These are phyloP conservation scores for Penstemon newberryi DNA, from an alignment of 257 asterid species.

Conservation along the genomic window DNA sequence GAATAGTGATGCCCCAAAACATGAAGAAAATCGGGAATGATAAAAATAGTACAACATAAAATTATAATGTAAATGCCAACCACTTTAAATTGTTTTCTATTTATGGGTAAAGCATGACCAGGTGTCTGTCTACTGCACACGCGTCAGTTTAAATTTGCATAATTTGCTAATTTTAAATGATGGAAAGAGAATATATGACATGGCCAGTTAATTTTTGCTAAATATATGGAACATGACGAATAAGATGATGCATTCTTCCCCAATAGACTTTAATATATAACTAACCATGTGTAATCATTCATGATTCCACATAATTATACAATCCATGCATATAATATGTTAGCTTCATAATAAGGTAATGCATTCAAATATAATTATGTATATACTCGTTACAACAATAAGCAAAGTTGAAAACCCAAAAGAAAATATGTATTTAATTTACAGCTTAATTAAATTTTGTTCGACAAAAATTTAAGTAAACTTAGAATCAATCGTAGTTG, in stretches of 20 bases:
- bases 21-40: background rate
- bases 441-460: too few relatives aligned
- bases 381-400: too few relatives aligned
- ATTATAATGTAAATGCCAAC: conserved; percentile 21
- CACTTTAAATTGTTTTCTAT: conserved; percentile 15
- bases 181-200: conserved; percentile 12
- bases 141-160: conserved; percentile 4
- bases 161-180: background rate
- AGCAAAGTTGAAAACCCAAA: too few relatives aligned
- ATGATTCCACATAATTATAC: too few relatives aligned
- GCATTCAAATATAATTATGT: too few relatives aligned
- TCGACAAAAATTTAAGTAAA: too few relatives aligned
- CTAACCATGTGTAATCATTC: background rate
- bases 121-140: conserved; percentile 24
- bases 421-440: too few relatives aligned
- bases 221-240: conserved; percentile 34
- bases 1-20: too few relatives aligned
- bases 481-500: too few relatives aligned
- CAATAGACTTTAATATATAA: background rate
- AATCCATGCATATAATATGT: too few relatives aligned
- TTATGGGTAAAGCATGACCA: conserved; percentile 28
- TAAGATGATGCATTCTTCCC: conserved; percentile 23
- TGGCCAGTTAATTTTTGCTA: background rate
- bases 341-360: too few relatives aligned
- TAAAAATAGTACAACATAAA: background rate